Evolutionary conservation across 2,329 filamentous ascomycete genomes (phyloP), one percentile per base, ranked within the genome.

Genomic region (Helotiales sp.): DNA sequence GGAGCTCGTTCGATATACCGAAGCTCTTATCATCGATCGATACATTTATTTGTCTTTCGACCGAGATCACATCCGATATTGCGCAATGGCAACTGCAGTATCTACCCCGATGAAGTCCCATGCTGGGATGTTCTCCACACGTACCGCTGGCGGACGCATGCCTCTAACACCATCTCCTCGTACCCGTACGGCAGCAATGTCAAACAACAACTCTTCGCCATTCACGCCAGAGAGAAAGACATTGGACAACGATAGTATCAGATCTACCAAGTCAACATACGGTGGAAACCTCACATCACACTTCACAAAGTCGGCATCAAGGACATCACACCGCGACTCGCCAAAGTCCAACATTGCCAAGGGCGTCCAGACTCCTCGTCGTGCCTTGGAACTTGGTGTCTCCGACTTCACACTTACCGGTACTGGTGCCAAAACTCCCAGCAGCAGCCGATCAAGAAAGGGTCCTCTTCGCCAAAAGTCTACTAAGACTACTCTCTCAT

Each of bases 341-440:
- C 92, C 93, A 72, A 98, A 98, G 81, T 97, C 93, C 59, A 98
- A 97, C 81, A 97, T 97, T 74, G 90, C 89, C 65, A 85, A 86
- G 64, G 78, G 78, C 40, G 83, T 85, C 56, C 82, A 87, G 58
- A 93, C 91, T 42, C 93, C 93, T 19, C 89, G 90, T 69, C 91
- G 89, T 73, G 83, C 80, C 47, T 83, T 98, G 36, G 93, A 98
- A 75, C 84, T 96, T 38, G 92, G 91, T 65, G 87, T 96, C 31
- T 97, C 93, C 38, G 93, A 99, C 72, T 98, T 93, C 81, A 86
- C 90, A 17, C 81, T 99, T 68, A 91, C 90, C 52, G 92, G 93
- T 63, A 96, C 93, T 54, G 91, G 91, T 58, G 79, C 79, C 65
- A 85, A 88, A 73, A 86, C 84, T 2, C 86, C 89, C 10, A 68